These are phyloP conservation scores for Paspalum notatum DNA, from an alignment of 176 grass and related monocot genomes.

Conservation along the genomic window DNA sequence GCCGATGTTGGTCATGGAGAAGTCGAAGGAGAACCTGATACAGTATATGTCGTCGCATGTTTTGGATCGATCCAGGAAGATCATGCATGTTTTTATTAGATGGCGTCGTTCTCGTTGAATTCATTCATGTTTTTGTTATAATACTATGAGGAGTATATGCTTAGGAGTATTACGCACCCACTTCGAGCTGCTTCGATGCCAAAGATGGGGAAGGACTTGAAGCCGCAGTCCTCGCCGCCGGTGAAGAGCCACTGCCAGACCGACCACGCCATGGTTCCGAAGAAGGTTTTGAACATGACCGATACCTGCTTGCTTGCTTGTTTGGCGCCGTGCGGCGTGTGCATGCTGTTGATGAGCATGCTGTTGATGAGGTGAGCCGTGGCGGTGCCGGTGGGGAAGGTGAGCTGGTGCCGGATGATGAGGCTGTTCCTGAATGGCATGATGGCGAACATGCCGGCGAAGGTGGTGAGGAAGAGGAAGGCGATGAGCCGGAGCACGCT, in stretches of 20 bases:
- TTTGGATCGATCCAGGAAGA: not conserved
- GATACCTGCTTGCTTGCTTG: slow-evolving; percentile 60
- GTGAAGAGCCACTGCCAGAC: slow-evolving; percentile 68
- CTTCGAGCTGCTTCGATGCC: slow-evolving; percentile 43
- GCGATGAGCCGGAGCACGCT: slow-evolving; percentile 38
- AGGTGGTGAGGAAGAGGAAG: slow-evolving; percentile 56
- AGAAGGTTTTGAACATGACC: slow-evolving; percentile 52
- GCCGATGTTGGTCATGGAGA: slow-evolving; percentile 61
- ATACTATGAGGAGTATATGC: not conserved
- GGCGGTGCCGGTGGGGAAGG: slow-evolving; percentile 70
- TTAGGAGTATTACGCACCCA: slow-evolving; percentile 46
- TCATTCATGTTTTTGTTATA: not conserved
- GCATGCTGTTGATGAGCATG: slow-evolving; percentile 76
- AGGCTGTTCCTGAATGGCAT: slow-evolving; percentile 61
- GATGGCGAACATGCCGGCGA: slow-evolving; percentile 53
- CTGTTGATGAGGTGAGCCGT: slow-evolving; percentile 76
- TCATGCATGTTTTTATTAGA: too few species aligned
- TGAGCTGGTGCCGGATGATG: slow-evolving; percentile 59
- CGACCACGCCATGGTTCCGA: slow-evolving; percentile 49
- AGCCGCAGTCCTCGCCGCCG: slow-evolving; percentile 49
- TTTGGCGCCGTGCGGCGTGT: slow-evolving; percentile 50
- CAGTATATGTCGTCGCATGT: not conserved
- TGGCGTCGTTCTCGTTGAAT: not conserved
- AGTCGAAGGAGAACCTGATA: slow-evolving; percentile 74
- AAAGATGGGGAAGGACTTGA: slow-evolving; percentile 60